Conservation (phyloP, 371 early-diverging fungal species). For the Umbelopsis sp. region DNA sequence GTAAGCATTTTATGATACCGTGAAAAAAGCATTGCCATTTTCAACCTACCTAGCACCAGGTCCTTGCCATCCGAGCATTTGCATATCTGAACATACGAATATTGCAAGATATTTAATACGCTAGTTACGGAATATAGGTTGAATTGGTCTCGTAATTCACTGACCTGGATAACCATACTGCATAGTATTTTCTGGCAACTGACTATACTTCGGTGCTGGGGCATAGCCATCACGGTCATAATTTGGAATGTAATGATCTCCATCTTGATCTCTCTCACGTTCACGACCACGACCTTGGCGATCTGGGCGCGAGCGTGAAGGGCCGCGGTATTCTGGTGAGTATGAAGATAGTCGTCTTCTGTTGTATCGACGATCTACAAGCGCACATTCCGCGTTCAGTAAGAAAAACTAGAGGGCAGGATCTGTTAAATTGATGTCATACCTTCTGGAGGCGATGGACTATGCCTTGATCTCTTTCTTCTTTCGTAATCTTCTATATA, state of each 20-base stretch:
- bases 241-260: constrained; percentile 84
- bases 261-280: constrained; percentile 43
- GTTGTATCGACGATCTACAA: constrained; percentile 54
- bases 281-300: constrained; percentile 28
- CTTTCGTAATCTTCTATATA: constrained; percentile 57
- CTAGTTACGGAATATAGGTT: not conserved
- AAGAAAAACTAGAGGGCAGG: constrained; percentile 8
- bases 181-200: constrained; percentile 25
- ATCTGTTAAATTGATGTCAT: constrained; percentile 20
- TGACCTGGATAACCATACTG: constrained; percentile 17
- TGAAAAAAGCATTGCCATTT: not conserved
- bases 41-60: not conserved
- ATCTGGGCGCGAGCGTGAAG: constrained; percentile 12
- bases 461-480: constrained; percentile 46
- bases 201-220: constrained; percentile 66
- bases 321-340: constrained; percentile 31
- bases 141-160: not conserved
- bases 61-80: constrained; percentile 14
- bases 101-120: not conserved
- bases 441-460: constrained; percentile 56
- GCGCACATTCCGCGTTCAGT: not conserved
- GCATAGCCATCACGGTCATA: constrained; percentile 82
- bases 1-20: not conserved
- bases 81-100: not conserved
- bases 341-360: constrained; percentile 58